Percentiles rank a stretch among this genome's conserved stretches.
phyloP scores from a whole-genome alignment of 2,329 filamentous ascomycete species.

The Parastagonospora avenae region DNA sequence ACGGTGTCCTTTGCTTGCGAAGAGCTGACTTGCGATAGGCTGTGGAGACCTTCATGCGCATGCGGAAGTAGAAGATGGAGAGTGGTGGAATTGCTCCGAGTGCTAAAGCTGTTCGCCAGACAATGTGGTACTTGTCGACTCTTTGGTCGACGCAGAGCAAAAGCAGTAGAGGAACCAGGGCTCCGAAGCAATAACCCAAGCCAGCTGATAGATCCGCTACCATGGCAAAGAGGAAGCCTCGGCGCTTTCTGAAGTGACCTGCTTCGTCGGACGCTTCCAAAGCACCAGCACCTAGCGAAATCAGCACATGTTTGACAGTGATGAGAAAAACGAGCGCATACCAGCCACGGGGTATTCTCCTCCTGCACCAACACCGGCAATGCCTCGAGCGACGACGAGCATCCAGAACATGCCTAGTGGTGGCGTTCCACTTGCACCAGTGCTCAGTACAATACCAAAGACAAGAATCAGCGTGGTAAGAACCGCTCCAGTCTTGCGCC shows the following conservation, averaged over 20 bases:
- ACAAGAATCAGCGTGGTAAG: constrained; percentile 40
- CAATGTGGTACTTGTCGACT: constrained; percentile 47
- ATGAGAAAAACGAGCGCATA: background rate
- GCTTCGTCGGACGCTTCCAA: constrained; percentile 61
- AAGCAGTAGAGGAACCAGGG: constrained; percentile 57
- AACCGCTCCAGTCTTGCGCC: constrained; percentile 41
- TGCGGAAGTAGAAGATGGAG: constrained; percentile 59
- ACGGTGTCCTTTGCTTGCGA: constrained; percentile 49
- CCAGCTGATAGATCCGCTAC: constrained; percentile 57
- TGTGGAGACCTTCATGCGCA: constrained; percentile 58
- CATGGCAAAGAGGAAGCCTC: constrained; percentile 64
- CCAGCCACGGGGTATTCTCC: constrained; percentile 60
- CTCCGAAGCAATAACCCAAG: constrained; percentile 58
- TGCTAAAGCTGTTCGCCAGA: constrained; percentile 59
- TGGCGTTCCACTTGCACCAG: constrained; percentile 32
- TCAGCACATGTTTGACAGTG: background rate
- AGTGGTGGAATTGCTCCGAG: constrained; percentile 58
- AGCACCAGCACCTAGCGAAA: constrained; percentile 45
- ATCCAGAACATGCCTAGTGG: constrained; percentile 48
- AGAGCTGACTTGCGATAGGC: constrained; percentile 56
- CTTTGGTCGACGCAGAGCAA: constrained; percentile 56
- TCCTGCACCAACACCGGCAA: constrained; percentile 50
- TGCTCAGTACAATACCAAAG: constrained; percentile 38
- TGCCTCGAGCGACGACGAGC: constrained; percentile 51
- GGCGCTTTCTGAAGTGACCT: constrained; percentile 50